phyloP scores from a whole-genome alignment of 306 rosid genomes.

The Crotalaria pallida region DNA sequence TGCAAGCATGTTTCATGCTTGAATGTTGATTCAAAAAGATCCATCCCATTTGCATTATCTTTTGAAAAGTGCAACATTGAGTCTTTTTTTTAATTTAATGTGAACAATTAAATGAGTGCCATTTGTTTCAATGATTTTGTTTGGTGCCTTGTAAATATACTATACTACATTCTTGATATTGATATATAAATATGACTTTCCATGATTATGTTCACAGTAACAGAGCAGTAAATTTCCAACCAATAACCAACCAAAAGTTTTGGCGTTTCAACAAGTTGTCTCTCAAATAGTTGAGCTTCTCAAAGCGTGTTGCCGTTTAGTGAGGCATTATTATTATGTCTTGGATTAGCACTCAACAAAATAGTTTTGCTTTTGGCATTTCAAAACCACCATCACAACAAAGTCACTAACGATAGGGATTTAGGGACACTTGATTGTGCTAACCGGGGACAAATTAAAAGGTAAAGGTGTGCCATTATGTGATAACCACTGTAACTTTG shows the following conservation, averaged over 20 bases:
- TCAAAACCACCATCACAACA: constrained; percentile 24
- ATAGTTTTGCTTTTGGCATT: constrained; percentile 12
- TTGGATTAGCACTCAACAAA: constrained; percentile 28
- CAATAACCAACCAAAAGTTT: constrained; percentile 29
- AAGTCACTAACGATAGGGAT: constrained; percentile 25
- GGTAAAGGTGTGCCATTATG: constrained; percentile 28
- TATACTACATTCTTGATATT: too few species aligned
- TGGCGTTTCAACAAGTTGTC: constrained; percentile 27
- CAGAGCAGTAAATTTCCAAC: constrained; percentile 8
- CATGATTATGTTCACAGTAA: constrained; percentile 15
- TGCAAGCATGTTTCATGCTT: constrained; percentile 7
- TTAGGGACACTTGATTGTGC: constrained; percentile 27
- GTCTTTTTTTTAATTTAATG: neutral
- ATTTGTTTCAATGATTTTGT: neutral
- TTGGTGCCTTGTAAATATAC: neutral
- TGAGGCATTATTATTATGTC: constrained; percentile 36
- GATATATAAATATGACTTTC: constrained; percentile 1
- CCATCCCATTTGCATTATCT: constrained; percentile 2
- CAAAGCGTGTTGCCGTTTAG: constrained; percentile 20
- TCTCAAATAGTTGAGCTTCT: constrained; percentile 18
- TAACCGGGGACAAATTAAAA: constrained; percentile 35
- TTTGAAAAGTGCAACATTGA: neutral
- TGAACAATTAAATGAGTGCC: neutral
- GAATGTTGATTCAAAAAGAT: constrained; percentile 10
- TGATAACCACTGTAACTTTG: constrained; percentile 19